Base-by-base conservation (phyloP, 257 asterid species). In the Cinchona pubescens region DNA sequence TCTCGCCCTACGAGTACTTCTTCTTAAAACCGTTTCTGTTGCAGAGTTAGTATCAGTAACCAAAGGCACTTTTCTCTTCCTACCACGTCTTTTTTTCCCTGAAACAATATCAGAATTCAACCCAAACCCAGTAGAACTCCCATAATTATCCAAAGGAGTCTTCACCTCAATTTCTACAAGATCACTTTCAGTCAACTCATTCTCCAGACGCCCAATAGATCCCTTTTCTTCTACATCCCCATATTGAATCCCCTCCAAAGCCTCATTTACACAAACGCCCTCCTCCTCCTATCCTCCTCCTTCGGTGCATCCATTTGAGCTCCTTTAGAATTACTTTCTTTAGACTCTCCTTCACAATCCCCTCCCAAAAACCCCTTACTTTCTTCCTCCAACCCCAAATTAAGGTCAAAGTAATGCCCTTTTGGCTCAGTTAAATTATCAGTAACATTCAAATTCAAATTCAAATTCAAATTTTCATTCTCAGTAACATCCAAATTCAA, bases 1-100 rank as follows among this genome's bases (percentile, higher is more conserved):
- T 82, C 86, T 89, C 1, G 88, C 92, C 85, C 91, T 86, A 25
- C 98, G 97, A 73, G 91, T 86, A 78, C 98, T 94, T 88, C 98
- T 90, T 80, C 98, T 88, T 88, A 94, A 80, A 32, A 85, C 94
- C 37, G 94, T 89, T 75, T 81, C 91, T 23, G 90, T 83, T 51
- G 83, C 78, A 75, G 82, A 66, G 59, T 62, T 71, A 42, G 81
- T 82, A 76, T 67, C 77, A 29, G 35, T 61, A 74, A 63, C 88
- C 3, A 66, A 46, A 75, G 71, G 32, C 73, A 76, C 83, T 80
- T 75, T 84, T 79, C 86, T 87, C 87, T 86, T 91, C 83, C 93
- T 83, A 63, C 92, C 88, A 69, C 91, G 80, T 83, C 79, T 88
- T 77, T 85, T 85, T 65, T 76, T 73, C 63, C 77, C 90, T 38